phyloP scores from a whole-genome alignment of 805 yeast genomes.

The Candida pseudoglaebosa region DNA sequence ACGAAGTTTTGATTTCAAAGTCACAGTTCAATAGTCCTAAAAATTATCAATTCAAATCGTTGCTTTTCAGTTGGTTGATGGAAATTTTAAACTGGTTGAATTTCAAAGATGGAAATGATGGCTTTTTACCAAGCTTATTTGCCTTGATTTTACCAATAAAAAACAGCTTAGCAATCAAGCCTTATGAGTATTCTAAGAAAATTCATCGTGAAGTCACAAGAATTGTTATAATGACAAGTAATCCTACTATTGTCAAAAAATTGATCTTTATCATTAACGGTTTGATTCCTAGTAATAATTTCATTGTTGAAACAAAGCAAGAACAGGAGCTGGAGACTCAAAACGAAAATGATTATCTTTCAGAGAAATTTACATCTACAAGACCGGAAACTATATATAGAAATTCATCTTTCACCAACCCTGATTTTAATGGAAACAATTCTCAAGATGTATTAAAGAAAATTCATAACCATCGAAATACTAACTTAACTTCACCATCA shows the following conservation, averaged over 20 bases:
- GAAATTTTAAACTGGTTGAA: constrained; percentile 54
- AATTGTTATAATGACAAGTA: constrained; percentile 54
- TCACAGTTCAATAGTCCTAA: not conserved
- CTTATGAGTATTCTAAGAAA: constrained; percentile 22
- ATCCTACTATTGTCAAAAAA: constrained; percentile 58
- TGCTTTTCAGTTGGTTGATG: constrained; percentile 48
- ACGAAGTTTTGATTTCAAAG: constrained; percentile 14
- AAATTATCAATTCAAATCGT: constrained; percentile 23
- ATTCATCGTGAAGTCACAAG: constrained; percentile 35
- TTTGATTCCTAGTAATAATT: constrained; percentile 28
- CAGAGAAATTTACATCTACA: not conserved
- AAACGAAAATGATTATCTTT: not conserved
- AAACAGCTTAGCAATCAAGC: constrained; percentile 29
- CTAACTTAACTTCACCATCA: constrained; percentile 3
- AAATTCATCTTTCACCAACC: not conserved
- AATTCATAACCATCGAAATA: not conserved
- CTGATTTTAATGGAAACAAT: not conserved
- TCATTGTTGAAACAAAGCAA: not conserved
- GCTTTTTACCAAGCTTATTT: constrained; percentile 46
- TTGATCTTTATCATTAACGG: constrained; percentile 52
- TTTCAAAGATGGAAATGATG: constrained; percentile 44
- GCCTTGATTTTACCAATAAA: constrained; percentile 43
- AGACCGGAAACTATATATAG: not conserved
- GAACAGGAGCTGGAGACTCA: not conserved
- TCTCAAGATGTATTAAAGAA: not conserved